Base-by-base conservation (phyloP, 2,329 filamentous ascomycete genomes). In the Aotearoamyces nothofagi region DNA sequence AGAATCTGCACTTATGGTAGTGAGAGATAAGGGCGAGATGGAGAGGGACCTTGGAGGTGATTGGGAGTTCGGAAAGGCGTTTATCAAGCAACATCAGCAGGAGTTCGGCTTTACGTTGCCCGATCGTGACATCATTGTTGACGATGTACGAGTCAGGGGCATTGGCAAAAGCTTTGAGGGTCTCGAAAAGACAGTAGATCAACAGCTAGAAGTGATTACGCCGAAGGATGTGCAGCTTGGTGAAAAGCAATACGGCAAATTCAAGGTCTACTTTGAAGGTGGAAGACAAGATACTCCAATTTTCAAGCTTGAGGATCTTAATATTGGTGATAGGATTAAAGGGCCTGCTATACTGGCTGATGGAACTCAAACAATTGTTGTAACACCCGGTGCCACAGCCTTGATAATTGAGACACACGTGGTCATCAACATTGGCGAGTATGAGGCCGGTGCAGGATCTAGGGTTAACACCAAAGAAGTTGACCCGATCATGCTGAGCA, bases 321-420 rank as follows among this genome's bases (percentile, higher is more conserved):
- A 60, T 2, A 60, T 79, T 5, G 81, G 84, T 2, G 71, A 82
- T 33, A 66, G 69, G n/a, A 60, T 92, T 30, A 57, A 61, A 24
- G 84, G 86, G 0, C 84, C 86, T 1, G 83, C 83, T 1, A 80
- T 93, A 53, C 66, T 93, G 33, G 81, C 82, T 2, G 86, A 86
- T 42, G 74, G 77, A 5, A 86, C 79, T 1, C 86, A 94, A 53
- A 94, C 86, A 0, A 87, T 94, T 36, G 79, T 94, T 1, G 72
- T 93, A 2, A 79, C 80, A 0, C 84, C 84, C 0, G 69, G 68
- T 16, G 69, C 81, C 3, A 69, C 70, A 15, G 86, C 84, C 0
- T 55, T 82, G 9, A 29, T 35, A 13, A 71, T 92, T 10, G 64
- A 80, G 37, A 92, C 82, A 0, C 84, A 92, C 41, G 80, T 93